Base-by-base conservation (phyloP, 345 rosid genomes). In the Cardamine chenopodiifolia region DNA sequence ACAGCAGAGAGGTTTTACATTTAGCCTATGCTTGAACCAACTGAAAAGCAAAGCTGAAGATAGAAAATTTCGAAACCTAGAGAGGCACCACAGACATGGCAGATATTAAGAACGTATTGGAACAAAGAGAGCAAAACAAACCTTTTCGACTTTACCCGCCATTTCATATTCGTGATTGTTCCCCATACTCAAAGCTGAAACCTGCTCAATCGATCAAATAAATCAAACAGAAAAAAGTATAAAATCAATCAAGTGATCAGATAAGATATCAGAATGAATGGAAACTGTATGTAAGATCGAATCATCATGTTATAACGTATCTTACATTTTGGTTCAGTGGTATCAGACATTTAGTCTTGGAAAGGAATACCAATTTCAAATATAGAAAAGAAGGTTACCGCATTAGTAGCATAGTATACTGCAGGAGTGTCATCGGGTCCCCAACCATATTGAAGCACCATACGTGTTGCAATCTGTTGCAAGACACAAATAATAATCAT, bases 381-480 rank as follows among this genome's bases (percentile, higher is more conserved):
- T 42, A 23, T 58, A 71, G 10, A 45, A 76, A 78, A 66, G 72
- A 70, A 26, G 34, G 66, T 73, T 93, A 89, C 98, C 90, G 93
- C 93, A 29, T 84, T 86, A 78, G 72, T 85, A 34, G 85, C 85
- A 58, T 86, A 86, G 87, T 89, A 90, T 37, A 90, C 83, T 31
- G 94, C 97, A 48, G 96, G 92, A 82, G 89, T 88, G 79, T 89
- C 97, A 79, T 93, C 96, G 23, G 98, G 97, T 25, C 97, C 98
- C 98, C 98, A 91, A 11, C 96, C 98, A 74, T 89, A 93, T 68
- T 91, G 96, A 83, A 91, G 89, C 80, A 93, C 97, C 98, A 93
- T 93, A 62, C 96, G 72, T 66, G 98, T 91, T 25, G 97, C 98
- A 75, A 91, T 89, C 96, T 91, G 87, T 81, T 59, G 73, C 66